Conservation (phyloP, 208 protist species). For the Herpetomonas muscarum region DNA sequence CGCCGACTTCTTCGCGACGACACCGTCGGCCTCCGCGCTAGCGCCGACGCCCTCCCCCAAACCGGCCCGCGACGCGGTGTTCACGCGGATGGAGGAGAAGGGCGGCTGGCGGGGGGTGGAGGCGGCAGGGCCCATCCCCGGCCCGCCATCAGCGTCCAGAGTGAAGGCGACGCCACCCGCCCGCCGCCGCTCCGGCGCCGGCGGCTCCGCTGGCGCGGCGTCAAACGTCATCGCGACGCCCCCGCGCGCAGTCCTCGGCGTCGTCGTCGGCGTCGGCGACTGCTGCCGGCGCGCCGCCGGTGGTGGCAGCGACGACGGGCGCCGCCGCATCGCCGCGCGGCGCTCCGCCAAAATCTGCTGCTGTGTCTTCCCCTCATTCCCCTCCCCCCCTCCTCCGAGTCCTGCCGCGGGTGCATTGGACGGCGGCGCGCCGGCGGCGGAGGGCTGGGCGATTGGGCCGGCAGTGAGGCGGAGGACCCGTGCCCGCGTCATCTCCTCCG, state of each 20-base stretch:
- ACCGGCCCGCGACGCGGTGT: too few relatives aligned
- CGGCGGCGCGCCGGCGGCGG: background rate
- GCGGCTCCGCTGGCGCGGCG: background rate
- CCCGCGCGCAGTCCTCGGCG: background rate
- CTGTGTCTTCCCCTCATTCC: slow-evolving; percentile 1
- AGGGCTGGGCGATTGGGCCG: background rate
- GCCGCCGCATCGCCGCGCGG: background rate
- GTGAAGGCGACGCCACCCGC: slow-evolving; percentile 4
- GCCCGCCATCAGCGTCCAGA: background rate
- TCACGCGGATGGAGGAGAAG: background rate
- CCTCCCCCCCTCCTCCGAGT: background rate
- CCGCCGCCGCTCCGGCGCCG: slow-evolving; percentile 1
- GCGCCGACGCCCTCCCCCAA: too few relatives aligned
- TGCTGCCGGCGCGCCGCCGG: background rate
- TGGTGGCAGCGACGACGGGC: background rate
- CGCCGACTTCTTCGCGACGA: background rate
- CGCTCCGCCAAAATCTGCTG: background rate
- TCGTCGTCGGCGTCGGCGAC: background rate
- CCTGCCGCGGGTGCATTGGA: too few relatives aligned
- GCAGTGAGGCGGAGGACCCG: slow-evolving; percentile 21
- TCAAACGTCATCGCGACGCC: slow-evolving; percentile 7
- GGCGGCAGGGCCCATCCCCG: background rate
- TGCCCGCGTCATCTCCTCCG: slow-evolving; percentile 19
- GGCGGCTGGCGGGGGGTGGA: background rate
- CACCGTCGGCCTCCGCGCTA: background rate